These are phyloP conservation scores for Cardamine resedifolia DNA, from an alignment of 345 rosid genomes.

Conservation along the genomic window DNA sequence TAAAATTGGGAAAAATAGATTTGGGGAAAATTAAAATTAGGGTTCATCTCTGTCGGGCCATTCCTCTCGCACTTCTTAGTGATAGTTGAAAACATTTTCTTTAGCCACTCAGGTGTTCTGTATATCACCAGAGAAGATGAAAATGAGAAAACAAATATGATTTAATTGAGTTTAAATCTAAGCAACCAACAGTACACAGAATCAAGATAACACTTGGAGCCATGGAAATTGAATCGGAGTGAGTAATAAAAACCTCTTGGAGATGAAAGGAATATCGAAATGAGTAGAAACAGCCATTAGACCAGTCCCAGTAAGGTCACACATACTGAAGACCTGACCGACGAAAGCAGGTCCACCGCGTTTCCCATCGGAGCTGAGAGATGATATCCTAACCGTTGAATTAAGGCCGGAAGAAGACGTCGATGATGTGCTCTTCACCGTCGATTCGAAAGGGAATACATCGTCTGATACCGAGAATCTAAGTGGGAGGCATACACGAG, in stretches of 20 bases:
- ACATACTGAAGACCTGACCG: slow-evolving; percentile 97
- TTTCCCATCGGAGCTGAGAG: slow-evolving; percentile 63
- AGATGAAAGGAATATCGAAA: slow-evolving; percentile 83
- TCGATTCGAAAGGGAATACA: slow-evolving; percentile 46
- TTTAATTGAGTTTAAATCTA: not conserved
- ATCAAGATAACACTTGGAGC: not conserved
- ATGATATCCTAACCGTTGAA: slow-evolving; percentile 73
- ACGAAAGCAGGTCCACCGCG: slow-evolving; percentile 93
- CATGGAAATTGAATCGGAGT: no score
- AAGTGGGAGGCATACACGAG: slow-evolving; percentile 57
- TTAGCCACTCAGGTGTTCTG: slow-evolving; percentile 93
- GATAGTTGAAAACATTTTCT: slow-evolving; percentile 73
- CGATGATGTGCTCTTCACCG: slow-evolving; percentile 43
- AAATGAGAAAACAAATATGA: no score
- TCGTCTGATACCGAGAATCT: slow-evolving; percentile 51
- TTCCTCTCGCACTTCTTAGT: slow-evolving; percentile 84
- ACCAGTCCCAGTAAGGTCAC: slow-evolving; percentile 96
- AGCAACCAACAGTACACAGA: not conserved
- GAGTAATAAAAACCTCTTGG: slow-evolving; percentile 72
- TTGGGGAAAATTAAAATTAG: no score
- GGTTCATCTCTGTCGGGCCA: no score
- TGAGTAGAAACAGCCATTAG: slow-evolving; percentile 96
- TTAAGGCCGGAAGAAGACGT: slow-evolving; percentile 62
- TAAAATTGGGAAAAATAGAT: no score
- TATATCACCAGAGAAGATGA: slow-evolving; percentile 16